Conservation (phyloP, 441 rosid genomes). For the Croton setiger region DNA sequence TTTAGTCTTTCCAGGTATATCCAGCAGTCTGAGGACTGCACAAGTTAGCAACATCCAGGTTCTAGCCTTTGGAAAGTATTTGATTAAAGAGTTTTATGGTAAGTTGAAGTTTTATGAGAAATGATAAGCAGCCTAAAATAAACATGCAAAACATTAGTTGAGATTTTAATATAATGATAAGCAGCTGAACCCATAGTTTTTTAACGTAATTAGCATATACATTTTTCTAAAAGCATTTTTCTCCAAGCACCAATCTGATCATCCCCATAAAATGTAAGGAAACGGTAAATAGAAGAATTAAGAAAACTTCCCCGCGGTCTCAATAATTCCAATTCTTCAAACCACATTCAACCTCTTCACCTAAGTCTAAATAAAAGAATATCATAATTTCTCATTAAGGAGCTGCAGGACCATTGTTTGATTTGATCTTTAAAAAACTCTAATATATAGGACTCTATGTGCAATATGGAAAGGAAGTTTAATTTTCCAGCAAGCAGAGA, state of each 20-base stretch:
- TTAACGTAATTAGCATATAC: no score
- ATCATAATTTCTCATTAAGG: neutral
- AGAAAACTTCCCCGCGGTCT: neutral
- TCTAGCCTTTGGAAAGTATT: neutral
- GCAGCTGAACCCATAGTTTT: no score
- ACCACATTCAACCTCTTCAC: neutral
- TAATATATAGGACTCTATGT: neutral
- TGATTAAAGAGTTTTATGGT: neutral
- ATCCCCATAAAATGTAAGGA: neutral
- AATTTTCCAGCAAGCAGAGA: neutral
- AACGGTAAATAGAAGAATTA: neutral
- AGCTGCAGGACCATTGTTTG: neutral
- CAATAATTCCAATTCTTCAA: neutral
- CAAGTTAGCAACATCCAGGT: neutral
- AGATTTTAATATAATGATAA: neutral
- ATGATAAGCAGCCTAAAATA: neutral
- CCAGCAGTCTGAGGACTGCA: neutral
- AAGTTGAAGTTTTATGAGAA: neutral
- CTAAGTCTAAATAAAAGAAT: neutral
- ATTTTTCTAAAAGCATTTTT: neutral
- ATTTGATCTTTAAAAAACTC: neutral
- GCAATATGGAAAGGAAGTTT: neutral
- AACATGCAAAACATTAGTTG: neutral
- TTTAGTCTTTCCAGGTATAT: neutral
- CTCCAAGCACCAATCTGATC: neutral